A percentile compares a stretch with the other conserved stretches of the same genome.
Conservation (phyloP, 2,329 filamentous ascomycete genomes). For the Fusarium sp. region DNA sequence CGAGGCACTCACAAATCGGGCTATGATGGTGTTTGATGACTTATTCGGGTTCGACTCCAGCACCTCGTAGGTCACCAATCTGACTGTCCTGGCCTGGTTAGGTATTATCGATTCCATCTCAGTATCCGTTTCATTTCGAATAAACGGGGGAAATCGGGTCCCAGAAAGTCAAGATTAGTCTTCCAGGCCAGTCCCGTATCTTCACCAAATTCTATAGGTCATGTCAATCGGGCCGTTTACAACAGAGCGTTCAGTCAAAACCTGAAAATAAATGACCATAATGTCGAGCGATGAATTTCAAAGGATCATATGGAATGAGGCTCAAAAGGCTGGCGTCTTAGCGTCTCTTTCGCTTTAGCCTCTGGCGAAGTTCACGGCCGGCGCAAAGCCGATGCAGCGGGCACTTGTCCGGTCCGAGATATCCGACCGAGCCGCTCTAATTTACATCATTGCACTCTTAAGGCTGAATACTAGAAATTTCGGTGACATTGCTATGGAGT, state of each 20-base stretch:
- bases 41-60: conserved; percentile 1
- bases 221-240: neutral
- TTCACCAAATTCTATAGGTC: neutral
- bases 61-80: neutral
- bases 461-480: neutral
- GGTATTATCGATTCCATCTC: no score
- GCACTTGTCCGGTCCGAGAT: neutral
- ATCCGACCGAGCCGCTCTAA: neutral
- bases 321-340: neutral
- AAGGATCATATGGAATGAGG: neutral
- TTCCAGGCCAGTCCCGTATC: fast-evolving
- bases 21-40: neutral
- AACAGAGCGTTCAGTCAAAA: neutral
- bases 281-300: no score
- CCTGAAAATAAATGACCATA: neutral
- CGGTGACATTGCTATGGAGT: neutral
- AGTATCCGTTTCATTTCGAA: fast-evolving
- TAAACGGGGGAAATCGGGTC: neutral
- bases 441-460: neutral
- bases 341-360: neutral
- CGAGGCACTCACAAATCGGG: neutral
- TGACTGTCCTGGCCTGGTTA: fast-evolving
- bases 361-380: neutral
- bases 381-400: neutral
- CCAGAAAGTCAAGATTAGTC: neutral